These are phyloP conservation scores for Kodamaea anthophila DNA, from an alignment of 1,139 yeast genomes.

Conservation along the genomic window DNA sequence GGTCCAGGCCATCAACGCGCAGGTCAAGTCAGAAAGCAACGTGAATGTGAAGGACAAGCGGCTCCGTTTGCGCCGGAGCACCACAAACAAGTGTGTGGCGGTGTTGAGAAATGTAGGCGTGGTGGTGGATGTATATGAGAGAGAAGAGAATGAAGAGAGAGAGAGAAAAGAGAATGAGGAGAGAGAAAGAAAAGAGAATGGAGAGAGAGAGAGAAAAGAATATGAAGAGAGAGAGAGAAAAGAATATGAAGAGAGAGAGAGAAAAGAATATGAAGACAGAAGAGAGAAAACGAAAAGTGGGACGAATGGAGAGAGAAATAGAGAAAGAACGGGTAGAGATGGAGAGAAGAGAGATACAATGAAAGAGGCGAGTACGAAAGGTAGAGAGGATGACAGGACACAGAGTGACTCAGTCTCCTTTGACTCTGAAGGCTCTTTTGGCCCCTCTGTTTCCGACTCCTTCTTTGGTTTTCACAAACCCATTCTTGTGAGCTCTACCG, in stretches of 20 bases:
- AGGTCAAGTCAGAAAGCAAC: conserved; percentile 14
- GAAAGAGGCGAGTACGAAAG: background rate
- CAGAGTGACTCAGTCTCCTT: no score
- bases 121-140: conserved; percentile 32
- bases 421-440: background rate
- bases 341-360: background rate
- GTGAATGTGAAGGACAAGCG: conserved; percentile 3
- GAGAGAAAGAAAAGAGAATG: background rate
- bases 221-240: conserved; percentile 2
- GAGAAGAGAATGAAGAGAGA: no score
- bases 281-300: conserved; percentile 1
- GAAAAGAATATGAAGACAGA: background rate
- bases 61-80: conserved; percentile 51
- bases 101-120: conserved; percentile 51
- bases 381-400: no score
- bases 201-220: no score
- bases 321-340: background rate
- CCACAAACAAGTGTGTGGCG: conserved; percentile 52
- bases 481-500: conserved; percentile 38
- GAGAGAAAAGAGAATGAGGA: conserved; percentile 1
- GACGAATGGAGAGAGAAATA: background rate
- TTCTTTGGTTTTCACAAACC: no score
- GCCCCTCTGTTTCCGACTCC: background rate
- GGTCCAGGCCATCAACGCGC: conserved; percentile 48
- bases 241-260: conserved; percentile 1